Percentiles rank a stretch among this genome's conserved stretches.
These are phyloP conservation scores for Candida qinlingensis DNA, from an alignment of 805 yeast genomes.

Conservation along the genomic window DNA sequence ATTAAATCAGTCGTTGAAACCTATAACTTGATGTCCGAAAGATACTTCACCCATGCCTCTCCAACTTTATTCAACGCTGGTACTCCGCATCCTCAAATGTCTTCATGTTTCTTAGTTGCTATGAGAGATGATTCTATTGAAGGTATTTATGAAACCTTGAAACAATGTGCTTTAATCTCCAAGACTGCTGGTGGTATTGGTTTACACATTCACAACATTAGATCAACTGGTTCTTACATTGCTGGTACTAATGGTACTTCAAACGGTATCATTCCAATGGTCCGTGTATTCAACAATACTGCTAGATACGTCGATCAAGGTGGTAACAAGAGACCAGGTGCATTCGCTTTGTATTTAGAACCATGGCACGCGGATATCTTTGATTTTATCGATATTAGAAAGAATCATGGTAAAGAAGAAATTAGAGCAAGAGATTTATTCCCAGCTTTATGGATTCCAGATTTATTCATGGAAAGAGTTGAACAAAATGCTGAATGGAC, in stretches of 20 bases:
- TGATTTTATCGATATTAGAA: conserved; percentile 79
- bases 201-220: conserved; percentile 77
- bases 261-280: conserved; percentile 93
- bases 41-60: conserved; percentile 89
- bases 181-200: conserved; percentile 97
- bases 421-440: conserved; percentile 88
- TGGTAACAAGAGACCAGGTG: conserved; percentile 97
- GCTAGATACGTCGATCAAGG: conserved; percentile 98
- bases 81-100: conserved; percentile 75
- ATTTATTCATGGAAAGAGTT: conserved; percentile 88
- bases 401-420: conserved; percentile 95
- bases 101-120: conserved; percentile 88
- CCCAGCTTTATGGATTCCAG: conserved; percentile 93
- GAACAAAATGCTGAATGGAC: conserved; percentile 79
- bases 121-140: conserved; percentile 95
- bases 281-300: conserved; percentile 89
- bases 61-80: conserved; percentile 95
- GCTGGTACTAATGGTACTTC: conserved; percentile 92
- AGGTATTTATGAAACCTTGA: conserved; percentile 86
- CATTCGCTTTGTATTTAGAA: conserved; percentile 88
- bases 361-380: conserved; percentile 96
- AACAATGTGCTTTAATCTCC: conserved; percentile 84
- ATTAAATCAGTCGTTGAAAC: conserved; percentile 69
- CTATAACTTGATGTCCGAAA: conserved; percentile 79
- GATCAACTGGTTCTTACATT: conserved; percentile 82